A percentile compares a stretch with the other conserved stretches of the same genome.
Evolutionary conservation across 768 basidiomycete genomes (phyloP).

Genomic region (Vishniacozyma victoriae): DNA sequence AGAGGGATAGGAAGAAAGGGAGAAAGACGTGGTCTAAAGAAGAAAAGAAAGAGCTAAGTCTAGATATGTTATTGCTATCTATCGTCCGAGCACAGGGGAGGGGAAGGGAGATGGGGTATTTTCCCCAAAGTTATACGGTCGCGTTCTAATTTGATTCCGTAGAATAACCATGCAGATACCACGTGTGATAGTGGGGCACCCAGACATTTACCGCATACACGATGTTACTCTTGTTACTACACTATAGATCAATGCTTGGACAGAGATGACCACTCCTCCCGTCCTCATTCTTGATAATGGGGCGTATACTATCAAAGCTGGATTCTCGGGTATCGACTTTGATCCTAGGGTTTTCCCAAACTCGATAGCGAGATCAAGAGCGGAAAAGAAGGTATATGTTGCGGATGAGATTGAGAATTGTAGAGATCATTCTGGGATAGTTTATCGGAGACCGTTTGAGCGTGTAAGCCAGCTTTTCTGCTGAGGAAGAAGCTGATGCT

Average conservation of each 20-base stretch:
- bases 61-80: neutral
- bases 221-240: too few relatives aligned
- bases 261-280: constrained; percentile 31
- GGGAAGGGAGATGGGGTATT: too few relatives aligned
- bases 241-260: too few relatives aligned
- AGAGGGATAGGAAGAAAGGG: constrained; percentile 3
- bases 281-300: constrained; percentile 82
- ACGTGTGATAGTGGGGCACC: too few relatives aligned
- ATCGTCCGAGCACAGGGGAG: too few relatives aligned
- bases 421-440: constrained; percentile 70
- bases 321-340: constrained; percentile 50
- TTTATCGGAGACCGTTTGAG: constrained; percentile 80
- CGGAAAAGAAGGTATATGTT: constrained; percentile 72
- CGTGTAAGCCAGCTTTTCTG: constrained; percentile 56
- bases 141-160: too few relatives aligned
- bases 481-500: constrained; percentile 3
- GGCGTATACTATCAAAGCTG: constrained; percentile 72
- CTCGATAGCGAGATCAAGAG: constrained; percentile 75
- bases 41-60: constrained; percentile 1
- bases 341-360: constrained; percentile 61
- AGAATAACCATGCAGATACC: too few relatives aligned
- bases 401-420: constrained; percentile 76
- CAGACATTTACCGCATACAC: too few relatives aligned
- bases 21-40: constrained; percentile 7
- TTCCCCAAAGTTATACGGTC: too few relatives aligned